Evolutionary conservation across 2,329 filamentous ascomycete species (phyloP).

Genomic region (Penicillium vulpinum): DNA sequence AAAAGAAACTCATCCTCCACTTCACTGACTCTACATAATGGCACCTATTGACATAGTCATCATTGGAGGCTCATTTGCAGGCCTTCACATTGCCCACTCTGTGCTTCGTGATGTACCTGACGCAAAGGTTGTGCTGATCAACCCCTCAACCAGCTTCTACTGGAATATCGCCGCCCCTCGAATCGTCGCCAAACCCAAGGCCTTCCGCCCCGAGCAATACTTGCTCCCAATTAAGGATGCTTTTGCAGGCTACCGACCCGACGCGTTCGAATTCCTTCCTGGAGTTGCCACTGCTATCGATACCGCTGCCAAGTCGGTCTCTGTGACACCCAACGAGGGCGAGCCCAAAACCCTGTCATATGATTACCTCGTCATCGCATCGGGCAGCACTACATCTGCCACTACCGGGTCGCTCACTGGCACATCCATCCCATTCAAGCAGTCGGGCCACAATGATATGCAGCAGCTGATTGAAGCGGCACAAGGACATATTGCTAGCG

Average conservation of each 20-base stretch:
- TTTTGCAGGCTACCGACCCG: constrained; percentile 53
- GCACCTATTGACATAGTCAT: constrained; percentile 32
- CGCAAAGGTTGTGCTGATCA: constrained; percentile 55
- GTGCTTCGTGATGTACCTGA: constrained; percentile 37
- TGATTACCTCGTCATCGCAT: constrained; percentile 59
- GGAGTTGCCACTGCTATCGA: constrained; percentile 53
- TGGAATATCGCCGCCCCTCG: constrained; percentile 57
- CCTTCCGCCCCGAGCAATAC: constrained; percentile 50
- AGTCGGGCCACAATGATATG: constrained; percentile 43
- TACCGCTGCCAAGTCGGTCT: constrained; percentile 44
- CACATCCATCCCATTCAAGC: constrained; percentile 42
- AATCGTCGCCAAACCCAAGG: constrained; percentile 50
- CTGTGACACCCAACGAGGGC: constrained; percentile 40
- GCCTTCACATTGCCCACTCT: constrained; percentile 37
- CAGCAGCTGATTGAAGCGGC: constrained; percentile 34
- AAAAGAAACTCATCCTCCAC: not conserved
- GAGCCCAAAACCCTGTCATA: constrained; percentile 42
- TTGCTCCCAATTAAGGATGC: constrained; percentile 51
- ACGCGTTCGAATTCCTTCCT: constrained; percentile 53
- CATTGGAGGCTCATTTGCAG: constrained; percentile 42
- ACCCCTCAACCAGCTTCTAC: constrained; percentile 55
- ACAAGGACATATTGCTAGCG: constrained; percentile 37
- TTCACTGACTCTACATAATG: constrained; percentile 11
- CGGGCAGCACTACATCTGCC: constrained; percentile 52
- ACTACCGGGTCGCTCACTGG: constrained; percentile 36